These are phyloP conservation scores for Aspergillus ostianus DNA, from an alignment of 495 filamentous ascomycete species.

Conservation along the genomic window DNA sequence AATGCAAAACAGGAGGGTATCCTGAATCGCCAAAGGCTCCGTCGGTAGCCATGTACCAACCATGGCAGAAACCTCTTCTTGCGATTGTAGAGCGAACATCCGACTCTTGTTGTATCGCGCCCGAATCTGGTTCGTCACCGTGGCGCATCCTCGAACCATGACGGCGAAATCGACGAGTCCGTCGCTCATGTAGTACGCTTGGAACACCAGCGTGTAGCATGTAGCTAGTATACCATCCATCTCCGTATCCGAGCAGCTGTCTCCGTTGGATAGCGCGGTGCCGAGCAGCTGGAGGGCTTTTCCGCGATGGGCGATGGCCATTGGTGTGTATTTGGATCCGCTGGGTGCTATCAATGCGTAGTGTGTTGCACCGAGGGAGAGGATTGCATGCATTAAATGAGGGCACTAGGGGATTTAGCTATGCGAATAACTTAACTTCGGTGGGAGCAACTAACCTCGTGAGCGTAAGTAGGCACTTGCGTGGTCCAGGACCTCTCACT, in stretches of 20 bases:
- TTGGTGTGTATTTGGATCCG: slow-evolving; percentile 22
- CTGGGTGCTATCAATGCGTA: slow-evolving; percentile 34
- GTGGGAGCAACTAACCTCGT: slow-evolving; percentile 42
- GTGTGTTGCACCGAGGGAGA: slow-evolving; percentile 56
- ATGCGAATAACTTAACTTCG: background rate
- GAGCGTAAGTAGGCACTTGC: slow-evolving; percentile 53
- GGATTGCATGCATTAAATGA: slow-evolving; percentile 55
- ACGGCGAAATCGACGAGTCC: slow-evolving; percentile 62
- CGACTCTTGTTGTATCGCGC: slow-evolving; percentile 26
- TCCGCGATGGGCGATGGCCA: slow-evolving; percentile 53
- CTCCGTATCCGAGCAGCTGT: slow-evolving; percentile 29
- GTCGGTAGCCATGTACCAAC: slow-evolving; percentile 33
- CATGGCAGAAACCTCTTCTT: slow-evolving; percentile 27
- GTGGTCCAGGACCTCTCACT: slow-evolving; percentile 58
- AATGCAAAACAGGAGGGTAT: slow-evolving; percentile 18
- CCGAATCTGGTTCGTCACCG: slow-evolving; percentile 52
- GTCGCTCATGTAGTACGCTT: slow-evolving; percentile 57
- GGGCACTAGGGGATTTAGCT: slow-evolving; percentile 19
- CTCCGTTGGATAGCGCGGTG: slow-evolving; percentile 35
- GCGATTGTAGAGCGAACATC: slow-evolving; percentile 47
- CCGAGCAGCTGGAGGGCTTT: slow-evolving; percentile 57
- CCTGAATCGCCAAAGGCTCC: slow-evolving; percentile 30
- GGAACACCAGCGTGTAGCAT: slow-evolving; percentile 59
- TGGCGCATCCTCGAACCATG: slow-evolving; percentile 57
- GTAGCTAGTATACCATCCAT: slow-evolving; percentile 55